These are phyloP conservation scores for Dissoconium aciculare DNA, from an alignment of 2,329 filamentous ascomycete genomes.

Conservation along the genomic window DNA sequence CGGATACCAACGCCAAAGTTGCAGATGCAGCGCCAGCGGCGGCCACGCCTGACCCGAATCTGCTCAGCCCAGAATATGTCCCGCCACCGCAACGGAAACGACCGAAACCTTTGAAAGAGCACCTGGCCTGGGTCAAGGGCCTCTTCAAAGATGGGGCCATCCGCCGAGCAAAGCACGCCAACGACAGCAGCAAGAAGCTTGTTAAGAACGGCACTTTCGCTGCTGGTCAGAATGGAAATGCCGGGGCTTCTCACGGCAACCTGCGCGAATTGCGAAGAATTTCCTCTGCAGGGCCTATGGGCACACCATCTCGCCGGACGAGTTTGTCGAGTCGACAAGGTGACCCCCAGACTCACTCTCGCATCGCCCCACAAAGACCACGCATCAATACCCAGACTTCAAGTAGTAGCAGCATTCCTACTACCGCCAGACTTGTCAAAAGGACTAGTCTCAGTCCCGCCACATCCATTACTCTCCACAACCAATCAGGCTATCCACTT, in stretches of 20 bases:
- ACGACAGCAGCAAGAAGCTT: neutral
- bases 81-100: slow-evolving; percentile 33
- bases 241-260: slow-evolving; percentile 10
- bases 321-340: slow-evolving; percentile 15
- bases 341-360: neutral
- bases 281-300: slow-evolving; percentile 20
- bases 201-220: slow-evolving; percentile 3
- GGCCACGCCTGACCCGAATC: slow-evolving; percentile 54
- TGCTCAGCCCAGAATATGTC: slow-evolving; percentile 37
- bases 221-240: slow-evolving; percentile 8
- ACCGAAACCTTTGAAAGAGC: slow-evolving; percentile 47
- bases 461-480: slow-evolving; percentile 77
- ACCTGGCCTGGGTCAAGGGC: slow-evolving; percentile 53
- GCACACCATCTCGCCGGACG: slow-evolving; percentile 20
- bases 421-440: slow-evolving; percentile 24
- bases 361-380: slow-evolving; percentile 25
- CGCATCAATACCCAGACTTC: slow-evolving; percentile 30
- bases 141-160: slow-evolving; percentile 53
- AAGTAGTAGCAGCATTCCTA: slow-evolving; percentile 21
- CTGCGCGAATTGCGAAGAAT: slow-evolving; percentile 23
- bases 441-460: slow-evolving; percentile 49
- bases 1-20: slow-evolving; percentile 18
- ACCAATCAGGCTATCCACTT: slow-evolving; percentile 70
- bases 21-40: slow-evolving; percentile 75
- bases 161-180: slow-evolving; percentile 46